Evolutionary conservation across 176 grass and related monocot species (phyloP).

Genomic region (Eragrostis curvula): DNA sequence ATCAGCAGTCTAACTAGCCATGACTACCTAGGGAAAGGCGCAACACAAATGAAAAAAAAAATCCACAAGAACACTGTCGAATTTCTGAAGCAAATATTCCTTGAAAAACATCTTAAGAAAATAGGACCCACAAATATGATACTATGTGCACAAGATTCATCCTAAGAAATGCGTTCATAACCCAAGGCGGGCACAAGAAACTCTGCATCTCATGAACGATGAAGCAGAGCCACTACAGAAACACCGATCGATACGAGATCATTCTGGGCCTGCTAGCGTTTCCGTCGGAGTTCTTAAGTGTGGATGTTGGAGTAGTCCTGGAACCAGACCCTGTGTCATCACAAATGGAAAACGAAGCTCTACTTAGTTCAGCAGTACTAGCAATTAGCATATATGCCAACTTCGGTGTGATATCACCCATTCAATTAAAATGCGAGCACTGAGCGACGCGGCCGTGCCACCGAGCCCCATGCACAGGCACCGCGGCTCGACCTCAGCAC

Average conservation of each 20-base stretch:
- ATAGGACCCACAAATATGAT: too few species aligned
- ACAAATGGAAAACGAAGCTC: background rate
- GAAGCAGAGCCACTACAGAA: background rate
- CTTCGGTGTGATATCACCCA: too few species aligned
- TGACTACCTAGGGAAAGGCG: too few species aligned
- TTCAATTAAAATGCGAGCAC: too few species aligned
- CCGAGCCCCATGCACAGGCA: slow-evolving; percentile 76
- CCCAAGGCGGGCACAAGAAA: background rate
- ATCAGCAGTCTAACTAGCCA: too few species aligned
- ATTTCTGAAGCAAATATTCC: too few species aligned
- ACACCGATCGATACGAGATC: background rate
- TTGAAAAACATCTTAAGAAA: too few species aligned
- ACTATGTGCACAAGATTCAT: background rate
- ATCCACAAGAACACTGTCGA: too few species aligned
- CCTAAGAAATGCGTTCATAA: background rate
- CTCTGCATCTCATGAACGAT: background rate
- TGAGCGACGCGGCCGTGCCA: slow-evolving; percentile 60
- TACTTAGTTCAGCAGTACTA: background rate
- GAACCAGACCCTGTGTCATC: slow-evolving; percentile 35
- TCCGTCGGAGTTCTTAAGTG: background rate
- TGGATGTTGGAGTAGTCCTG: slow-evolving; percentile 26
- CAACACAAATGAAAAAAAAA: too few species aligned
- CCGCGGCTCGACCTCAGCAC: slow-evolving; percentile 48
- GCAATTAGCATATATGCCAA: slow-evolving; percentile 34
- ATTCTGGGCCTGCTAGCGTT: background rate